Percentiles rank a stretch among this genome's conserved stretches.
Conservation (phyloP, 805 yeast species). For the Kazachstania psychrophila region DNA sequence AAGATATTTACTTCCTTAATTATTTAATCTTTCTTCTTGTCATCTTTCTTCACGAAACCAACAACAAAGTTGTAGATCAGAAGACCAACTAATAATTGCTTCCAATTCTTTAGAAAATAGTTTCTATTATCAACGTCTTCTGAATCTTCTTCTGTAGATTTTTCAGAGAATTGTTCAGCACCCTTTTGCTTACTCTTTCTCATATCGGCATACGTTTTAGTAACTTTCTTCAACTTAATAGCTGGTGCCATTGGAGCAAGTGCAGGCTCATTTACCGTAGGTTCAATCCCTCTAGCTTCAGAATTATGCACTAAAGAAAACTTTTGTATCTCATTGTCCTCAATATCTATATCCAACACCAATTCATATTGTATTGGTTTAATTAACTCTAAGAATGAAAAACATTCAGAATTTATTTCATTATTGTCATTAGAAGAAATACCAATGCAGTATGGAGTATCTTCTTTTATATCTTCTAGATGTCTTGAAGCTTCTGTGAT, state of each 20-base stretch:
- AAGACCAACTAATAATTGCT: slow-evolving; percentile 20
- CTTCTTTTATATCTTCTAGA: background rate
- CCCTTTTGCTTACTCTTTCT: slow-evolving; percentile 11
- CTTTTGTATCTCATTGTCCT: slow-evolving; percentile 11
- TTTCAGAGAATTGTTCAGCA: slow-evolving; percentile 17
- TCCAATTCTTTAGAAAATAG: slow-evolving; percentile 29
- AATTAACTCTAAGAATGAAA: slow-evolving; percentile 16
- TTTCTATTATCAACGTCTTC: slow-evolving; percentile 14
- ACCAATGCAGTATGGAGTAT: slow-evolving; percentile 17
- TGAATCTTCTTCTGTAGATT: slow-evolving; percentile 9
- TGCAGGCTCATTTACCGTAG: slow-evolving; percentile 9
- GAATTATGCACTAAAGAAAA: slow-evolving; percentile 16
- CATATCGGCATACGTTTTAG: slow-evolving; percentile 27
- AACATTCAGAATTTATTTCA: slow-evolving; percentile 13
- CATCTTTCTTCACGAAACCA: background rate
- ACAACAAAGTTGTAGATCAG: slow-evolving; percentile 15
- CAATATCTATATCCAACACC: slow-evolving; percentile 10
- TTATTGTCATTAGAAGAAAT: slow-evolving; percentile 10
- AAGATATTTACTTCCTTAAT: too few species aligned
- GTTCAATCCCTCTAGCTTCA: slow-evolving; percentile 12
- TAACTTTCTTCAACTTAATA: slow-evolving; percentile 19
- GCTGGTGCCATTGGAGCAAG: slow-evolving; percentile 19
- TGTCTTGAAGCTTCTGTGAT: too few species aligned
- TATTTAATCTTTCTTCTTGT: too few species aligned
- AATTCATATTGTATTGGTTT: slow-evolving; percentile 21